Base-by-base conservation (phyloP, 176 grass and related monocot genomes). In the Aegilops tauschii region DNA sequence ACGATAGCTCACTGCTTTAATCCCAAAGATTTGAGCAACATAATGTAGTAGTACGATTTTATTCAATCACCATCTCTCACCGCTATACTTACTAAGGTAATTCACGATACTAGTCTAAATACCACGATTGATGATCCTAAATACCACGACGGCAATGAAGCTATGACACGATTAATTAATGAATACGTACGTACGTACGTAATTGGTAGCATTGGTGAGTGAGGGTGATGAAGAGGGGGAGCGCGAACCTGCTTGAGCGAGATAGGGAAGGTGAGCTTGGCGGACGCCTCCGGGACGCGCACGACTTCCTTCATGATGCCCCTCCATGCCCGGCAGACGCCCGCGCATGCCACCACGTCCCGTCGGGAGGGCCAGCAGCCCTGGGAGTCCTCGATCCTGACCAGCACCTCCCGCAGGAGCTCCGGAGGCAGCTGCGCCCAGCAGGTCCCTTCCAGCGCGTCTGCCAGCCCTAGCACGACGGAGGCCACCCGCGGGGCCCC, bases 271-370 rank as follows among this genome's bases (percentile, higher is more conserved):
- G 97, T 96, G 58, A 99, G 80, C 80, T 91, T 92, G 18, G 83
- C 90, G 9, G 97, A 96, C 64, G 61, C 35, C 88, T 99, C 97
- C 0, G 90, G 97, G 50, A 90, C 84, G 77, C 79, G 83, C 44
- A 99, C 94, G 65, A 94, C 80, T 80, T 96, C 97, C 89, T 96
- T 96, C 90, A 96, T 94, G 87, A 90, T 94, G 20, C 83, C 87
- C 73, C 97, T 85, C 97, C 94, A 99, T 9, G 87, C 84, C 37
- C 87, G 89, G 85, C 97, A 99, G 80, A 99, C 92, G 65, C 94
- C 90, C 0, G 97, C 90, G 83, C 97, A 96, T 1, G 92, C 83
- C 72, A 90, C 97, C 4, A 96, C 90, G 61, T 96, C 90, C 77
- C 54, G 90, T 63, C 94, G 86, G 10, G 65, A 56, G 4, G 92